These are phyloP conservation scores for Intubia oerlemansii DNA, from an alignment of 2,329 filamentous ascomycete genomes.

Conservation along the genomic window DNA sequence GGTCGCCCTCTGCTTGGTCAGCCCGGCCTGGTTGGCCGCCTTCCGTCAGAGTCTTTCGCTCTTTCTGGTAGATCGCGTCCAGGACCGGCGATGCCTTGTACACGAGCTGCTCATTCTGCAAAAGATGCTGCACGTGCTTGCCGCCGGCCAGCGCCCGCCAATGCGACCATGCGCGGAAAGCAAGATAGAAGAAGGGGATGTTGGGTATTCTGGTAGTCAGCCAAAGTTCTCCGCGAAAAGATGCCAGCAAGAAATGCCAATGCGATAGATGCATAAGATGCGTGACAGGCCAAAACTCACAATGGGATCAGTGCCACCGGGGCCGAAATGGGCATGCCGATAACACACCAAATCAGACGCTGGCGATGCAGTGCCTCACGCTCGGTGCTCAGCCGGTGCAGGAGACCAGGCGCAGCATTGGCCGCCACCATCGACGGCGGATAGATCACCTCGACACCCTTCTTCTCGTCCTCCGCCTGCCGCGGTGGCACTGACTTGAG, in stretches of 20 bases:
- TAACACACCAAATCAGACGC: constrained; percentile 59
- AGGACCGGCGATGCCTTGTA: constrained; percentile 45
- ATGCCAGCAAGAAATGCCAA: not conserved
- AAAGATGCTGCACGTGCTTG: constrained; percentile 63
- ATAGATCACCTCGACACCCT: constrained; percentile 47
- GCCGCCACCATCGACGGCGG: constrained; percentile 48
- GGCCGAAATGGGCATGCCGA: constrained; percentile 62
- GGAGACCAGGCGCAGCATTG: constrained; percentile 39
- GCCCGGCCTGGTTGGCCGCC: constrained; percentile 8
- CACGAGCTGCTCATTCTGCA: constrained; percentile 49
- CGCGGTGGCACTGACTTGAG: constrained; percentile 83
- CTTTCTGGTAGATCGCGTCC: constrained; percentile 48
- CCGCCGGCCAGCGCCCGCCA: constrained; percentile 74
- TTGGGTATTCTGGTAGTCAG: constrained; percentile 62
- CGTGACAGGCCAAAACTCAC: constrained; percentile 20
- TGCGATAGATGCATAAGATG: constrained; percentile 1
- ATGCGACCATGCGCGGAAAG: constrained; percentile 80
- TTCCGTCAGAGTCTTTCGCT: constrained; percentile 4
- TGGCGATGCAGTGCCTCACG: constrained; percentile 56
- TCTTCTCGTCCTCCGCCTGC: constrained; percentile 28
- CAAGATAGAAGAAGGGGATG: constrained; percentile 89
- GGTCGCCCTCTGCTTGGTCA: constrained; percentile 10
- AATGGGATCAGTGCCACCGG: constrained; percentile 72
- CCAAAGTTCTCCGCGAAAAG: no score
- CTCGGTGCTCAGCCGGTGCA: constrained; percentile 56